Base-by-base conservation (phyloP, 1,284 basidiomycete species). In the Exsudoporus floridanus region DNA sequence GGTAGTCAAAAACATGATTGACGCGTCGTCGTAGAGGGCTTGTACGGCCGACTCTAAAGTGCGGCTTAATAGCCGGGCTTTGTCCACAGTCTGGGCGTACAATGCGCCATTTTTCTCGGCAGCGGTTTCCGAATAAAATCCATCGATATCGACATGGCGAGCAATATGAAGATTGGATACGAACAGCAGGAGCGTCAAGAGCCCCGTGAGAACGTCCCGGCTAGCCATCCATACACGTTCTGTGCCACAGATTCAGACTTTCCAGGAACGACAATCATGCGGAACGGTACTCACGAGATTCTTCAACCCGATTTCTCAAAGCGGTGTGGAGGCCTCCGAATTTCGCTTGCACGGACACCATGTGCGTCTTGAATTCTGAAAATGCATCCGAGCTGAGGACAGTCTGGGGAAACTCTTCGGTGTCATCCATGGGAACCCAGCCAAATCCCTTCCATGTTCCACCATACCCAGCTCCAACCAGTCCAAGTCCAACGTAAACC, bases 371-470 rank as follows among this genome's bases (percentile, higher is more conserved):
- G 60, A 85, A 70, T 56, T 88, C 83, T 12, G 71, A 70, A 31
- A 86, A 73, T 27, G 80, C 74, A 31, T 82, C 80, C 8, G 75
- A 69, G 27, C 73, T 73, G 46, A 90, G 70, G 13, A 75, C 62
- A 44, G 73, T 77, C 57, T 75, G 73, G 5, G 84, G 82, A 33
- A 75, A 69, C 27, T 77, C 74, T 18, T 72, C 71, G 9, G 74
- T 74, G 28, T 81, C 78, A 39, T 78, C 76, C 27, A 79, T 65
- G 21, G 80, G 74, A 33, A 88, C 78, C 76, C 84, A 91, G 27
- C 89, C 89, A 58, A 89, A 86, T n/a, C 89, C 90, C 61, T 81
- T 88, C 89, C 88, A 91, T 25, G 73, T 72, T 7, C 77, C 88
- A 27, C 76, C 87, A 49, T 76, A 73, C 8, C 89, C 88, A 12